Evolutionary conservation across 768 basidiomycete genomes (phyloP), one percentile per base, ranked within the genome.

Genomic region (Suillus americanus): DNA sequence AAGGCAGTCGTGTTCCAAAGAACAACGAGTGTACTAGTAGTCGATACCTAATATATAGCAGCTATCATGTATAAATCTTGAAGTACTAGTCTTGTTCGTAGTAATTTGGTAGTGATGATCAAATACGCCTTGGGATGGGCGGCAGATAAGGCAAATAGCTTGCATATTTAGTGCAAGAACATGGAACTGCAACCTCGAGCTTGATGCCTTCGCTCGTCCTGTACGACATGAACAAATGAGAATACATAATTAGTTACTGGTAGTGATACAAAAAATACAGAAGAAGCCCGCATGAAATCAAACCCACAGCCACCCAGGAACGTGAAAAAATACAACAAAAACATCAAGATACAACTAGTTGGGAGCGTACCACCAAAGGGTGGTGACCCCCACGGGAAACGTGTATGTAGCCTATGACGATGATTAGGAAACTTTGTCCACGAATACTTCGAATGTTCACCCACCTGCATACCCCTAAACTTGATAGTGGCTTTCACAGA

Each of bases 321-420:
- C 37, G n/a, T 16, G 8, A 37, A 25, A 38, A 30, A 51, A 37
- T 56, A 23, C 55, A 37, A 13, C 1, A n/a, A 33, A 56, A 8
- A 37, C 9, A 38, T 23, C 13, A 55, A 55, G 37, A 38, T 56
- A 38, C 55, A 51, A 28, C 55, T 56, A 56, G 23, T 56, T 33
- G 13, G 55, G 14, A 3, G 75, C 81, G 67, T 82, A 84, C 83
- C 83, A 85, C 82, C 80, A 82, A 54, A 84, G 71, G 54, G 83
- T 85, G 56, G 83, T 83, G 33, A 92, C 86, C 33, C 91, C 91
- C 16, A 91, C 89, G 2, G 90, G 90, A 79, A 93, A 93, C 3
- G 88, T 90, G 72, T 90, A 89, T 1, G 79, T 83, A 3, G 89
- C 91, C 86, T 84, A 60, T 6, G 13, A 37, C 25, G 16, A 60